Conservation (phyloP, 176 grass and related monocot species). For the Triticum dicoccoides region DNA sequence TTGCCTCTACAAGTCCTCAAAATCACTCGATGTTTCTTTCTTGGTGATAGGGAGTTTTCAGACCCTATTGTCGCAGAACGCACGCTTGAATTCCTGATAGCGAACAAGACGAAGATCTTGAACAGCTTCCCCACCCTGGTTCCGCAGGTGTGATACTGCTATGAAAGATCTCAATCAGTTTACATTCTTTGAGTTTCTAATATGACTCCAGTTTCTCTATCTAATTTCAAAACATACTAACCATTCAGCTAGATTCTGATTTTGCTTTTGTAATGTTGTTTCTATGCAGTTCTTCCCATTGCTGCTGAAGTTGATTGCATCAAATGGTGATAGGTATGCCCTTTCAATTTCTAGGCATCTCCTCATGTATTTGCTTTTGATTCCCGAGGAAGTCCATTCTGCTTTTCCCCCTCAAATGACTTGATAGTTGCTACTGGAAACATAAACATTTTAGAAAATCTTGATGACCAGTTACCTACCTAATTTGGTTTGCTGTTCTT, state of each 20-base stretch:
- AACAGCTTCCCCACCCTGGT: slow-evolving; percentile 59
- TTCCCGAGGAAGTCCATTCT: background rate
- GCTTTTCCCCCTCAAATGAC: background rate
- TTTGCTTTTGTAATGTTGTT: slow-evolving; percentile 27
- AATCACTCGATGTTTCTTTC: background rate
- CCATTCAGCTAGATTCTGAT: background rate
- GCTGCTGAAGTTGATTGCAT: slow-evolving; percentile 88
- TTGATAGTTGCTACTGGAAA: background rate
- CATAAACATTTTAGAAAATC: background rate
- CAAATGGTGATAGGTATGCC: slow-evolving; percentile 84
- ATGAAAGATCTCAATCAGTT: slow-evolving; percentile 10
- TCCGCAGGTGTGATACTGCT: slow-evolving; percentile 59
- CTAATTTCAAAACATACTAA: slow-evolving; percentile 3
- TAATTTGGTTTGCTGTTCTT: slow-evolving; percentile 29
- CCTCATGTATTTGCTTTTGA: background rate
- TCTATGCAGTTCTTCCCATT: slow-evolving; percentile 82
- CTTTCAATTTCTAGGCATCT: slow-evolving; percentile 15
- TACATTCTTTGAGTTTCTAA: slow-evolving; percentile 8
- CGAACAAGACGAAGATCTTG: slow-evolving; percentile 74
- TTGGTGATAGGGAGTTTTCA: slow-evolving; percentile 71
- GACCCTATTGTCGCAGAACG: slow-evolving; percentile 71
- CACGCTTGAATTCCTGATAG: slow-evolving; percentile 71
- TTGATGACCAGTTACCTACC: background rate
- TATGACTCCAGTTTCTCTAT: background rate
- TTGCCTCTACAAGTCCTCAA: background rate